Base-by-base conservation (phyloP, 2,329 filamentous ascomycete species). In the Pseudophaeomoniella oleicola region DNA sequence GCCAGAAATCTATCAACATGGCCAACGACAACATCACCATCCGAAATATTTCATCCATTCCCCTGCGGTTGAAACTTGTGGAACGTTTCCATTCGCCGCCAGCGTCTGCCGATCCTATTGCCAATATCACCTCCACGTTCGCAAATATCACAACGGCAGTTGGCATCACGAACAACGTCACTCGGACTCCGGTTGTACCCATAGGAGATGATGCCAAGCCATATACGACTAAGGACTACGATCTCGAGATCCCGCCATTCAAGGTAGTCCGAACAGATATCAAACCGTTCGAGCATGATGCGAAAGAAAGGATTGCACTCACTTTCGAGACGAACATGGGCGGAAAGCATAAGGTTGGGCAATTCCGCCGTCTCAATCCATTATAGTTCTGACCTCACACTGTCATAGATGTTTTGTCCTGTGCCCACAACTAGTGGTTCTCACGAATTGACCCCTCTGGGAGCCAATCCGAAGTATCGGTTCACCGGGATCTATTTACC, bases 21-120 rank as follows among this genome's bases (percentile, higher is more conserved):
- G 14, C 14, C n/a, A 15, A 34, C 11, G 32, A 34, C 16, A 50
- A 60, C 19, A 63, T 94, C 46, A 81, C 72, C 3, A 73, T 94
- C 49, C 84, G 87, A 50, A 94, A 94, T 57, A 64, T 93, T 45
- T 88, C 83, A 32, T 66, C 72, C 39, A 77, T 72, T 34, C 68
- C 75, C n/a, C 64, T 94, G 38, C 73, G 78, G 46, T 70, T 94
- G 48, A 78, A 76, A 55, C 57, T 67, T 41, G 65, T 88, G 40
- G 81, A 92, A 62, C 78, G 79, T 46, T 86, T 86, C 54, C 71
- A 76, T 46, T 68, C 62, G 33, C 65, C 58, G 37, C 62, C 69
- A 43, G 55, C 65, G 12, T 46, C 53, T 40, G 37, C 54, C 42
- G 42, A 43, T 41, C 38, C 52, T 40, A 42, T 50, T 39, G 43